Percentiles rank a stretch among this genome's conserved stretches.
Evolutionary conservation across 2,329 filamentous ascomycete species (phyloP).

Genomic region (Fusarium annulatum): DNA sequence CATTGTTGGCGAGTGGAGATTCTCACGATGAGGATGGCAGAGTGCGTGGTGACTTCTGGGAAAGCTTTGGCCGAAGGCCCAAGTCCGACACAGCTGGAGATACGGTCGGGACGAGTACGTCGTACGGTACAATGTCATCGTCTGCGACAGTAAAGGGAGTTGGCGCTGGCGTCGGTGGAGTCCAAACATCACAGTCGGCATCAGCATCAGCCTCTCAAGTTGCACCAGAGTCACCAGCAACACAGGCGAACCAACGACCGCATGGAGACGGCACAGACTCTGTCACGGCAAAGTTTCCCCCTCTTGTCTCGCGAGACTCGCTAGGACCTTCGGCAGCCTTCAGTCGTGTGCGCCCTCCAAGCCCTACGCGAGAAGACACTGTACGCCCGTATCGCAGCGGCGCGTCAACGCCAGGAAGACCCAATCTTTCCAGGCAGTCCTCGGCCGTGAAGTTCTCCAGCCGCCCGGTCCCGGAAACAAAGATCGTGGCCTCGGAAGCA

Average conservation of each 20-base stretch:
- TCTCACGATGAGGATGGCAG: slow-evolving; percentile 13
- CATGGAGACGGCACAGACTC: slow-evolving; percentile 4
- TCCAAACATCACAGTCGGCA: slow-evolving; percentile 9
- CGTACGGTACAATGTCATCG: slow-evolving; percentile 50
- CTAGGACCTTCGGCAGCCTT: slow-evolving; percentile 7
- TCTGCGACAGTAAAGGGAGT: slow-evolving; percentile 37
- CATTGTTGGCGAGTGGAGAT: slow-evolving; percentile 34
- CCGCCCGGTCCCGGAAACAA: slow-evolving; percentile 76
- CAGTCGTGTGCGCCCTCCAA: slow-evolving; percentile 40
- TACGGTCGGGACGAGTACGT: slow-evolving; percentile 37
- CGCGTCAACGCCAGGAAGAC: slow-evolving; percentile 50
- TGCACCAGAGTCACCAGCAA: slow-evolving; percentile 13
- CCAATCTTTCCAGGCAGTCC: slow-evolving; percentile 63
- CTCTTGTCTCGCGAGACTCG: slow-evolving; percentile 30
- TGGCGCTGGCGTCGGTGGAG: slow-evolving; percentile 13
- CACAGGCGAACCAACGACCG: background rate
- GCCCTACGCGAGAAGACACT: slow-evolving; percentile 40
- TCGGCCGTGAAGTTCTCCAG: slow-evolving; percentile 75
- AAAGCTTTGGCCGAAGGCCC: slow-evolving; percentile 23
- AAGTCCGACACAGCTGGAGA: slow-evolving; percentile 19
- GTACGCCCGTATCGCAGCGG: slow-evolving; percentile 39
- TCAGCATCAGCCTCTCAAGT: slow-evolving; percentile 15
- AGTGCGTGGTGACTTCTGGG: slow-evolving; percentile 30
- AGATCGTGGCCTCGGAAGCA: slow-evolving; percentile 69
- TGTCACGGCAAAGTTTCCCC: slow-evolving; percentile 40